Base-by-base conservation (phyloP, 441 rosid genomes). In the Gossypium schwendimanii region DNA sequence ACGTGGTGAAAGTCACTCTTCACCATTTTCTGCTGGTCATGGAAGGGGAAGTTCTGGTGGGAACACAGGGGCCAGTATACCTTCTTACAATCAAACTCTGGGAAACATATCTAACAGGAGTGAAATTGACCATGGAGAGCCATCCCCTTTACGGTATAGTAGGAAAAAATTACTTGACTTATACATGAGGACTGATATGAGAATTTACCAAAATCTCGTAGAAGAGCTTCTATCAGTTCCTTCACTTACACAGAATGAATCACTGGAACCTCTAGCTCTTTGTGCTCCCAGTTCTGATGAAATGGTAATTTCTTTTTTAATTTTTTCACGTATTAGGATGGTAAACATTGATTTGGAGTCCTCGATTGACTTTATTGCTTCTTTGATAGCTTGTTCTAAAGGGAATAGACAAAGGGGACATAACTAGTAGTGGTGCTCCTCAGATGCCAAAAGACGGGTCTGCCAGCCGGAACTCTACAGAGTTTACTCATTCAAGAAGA, bases 371-470 rank as follows among this genome's bases (percentile, higher is more conserved):
- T 73, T 74, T 53, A 71, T 74, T 74, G 60, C 55, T 57, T 77
- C 69, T 67, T 70, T 72, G 72, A 36, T 73, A 96, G 99, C 87
- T 63, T 80, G 78, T 89, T 79, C 73, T 96, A 82, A 86, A 86
- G 70, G 97, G 85, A 75, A 93, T 96, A 84, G 93, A 86, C 80
- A 86, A 87, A 80, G 99, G 98, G 57, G 97, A 88, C 26, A 79
- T 89, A 36, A 84, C 91, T 57, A 88, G 96, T 71, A 92, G 97
- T 52, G 93, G 97, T 69, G 97, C 97, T 50, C 90, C 96, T 50
- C 99, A 86, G 82, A 76, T 81, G 33, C 75, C 92, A 17, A 96
- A 93, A 84, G 98, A 93, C 76, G 96, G 90, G 69, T 76, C 89
- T 63, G 52, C 58, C 24, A 96, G 91, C 14, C 75, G 87, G 76